These are phyloP conservation scores for Blastobotrys petasosporus DNA, from an alignment of 1,139 yeast species.

Conservation along the genomic window DNA sequence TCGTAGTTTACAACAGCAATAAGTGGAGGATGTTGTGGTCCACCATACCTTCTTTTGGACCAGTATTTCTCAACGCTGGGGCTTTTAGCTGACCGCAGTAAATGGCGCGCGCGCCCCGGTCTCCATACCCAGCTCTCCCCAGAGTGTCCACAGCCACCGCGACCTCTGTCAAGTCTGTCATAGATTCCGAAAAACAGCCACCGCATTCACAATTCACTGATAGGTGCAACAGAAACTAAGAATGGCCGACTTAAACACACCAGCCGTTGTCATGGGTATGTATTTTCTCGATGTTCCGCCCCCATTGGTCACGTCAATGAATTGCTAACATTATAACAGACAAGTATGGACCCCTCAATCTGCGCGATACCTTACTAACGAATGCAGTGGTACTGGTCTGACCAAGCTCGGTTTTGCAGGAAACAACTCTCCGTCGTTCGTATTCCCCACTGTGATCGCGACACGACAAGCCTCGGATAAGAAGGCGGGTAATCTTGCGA, in stretches of 20 bases:
- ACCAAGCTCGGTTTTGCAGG: constrained; percentile 98
- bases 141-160: no score
- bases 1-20: not conserved
- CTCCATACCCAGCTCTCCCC: no score
- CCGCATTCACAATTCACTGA: no score
- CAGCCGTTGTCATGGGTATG: constrained; percentile 91
- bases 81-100: no score
- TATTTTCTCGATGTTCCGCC: not conserved
- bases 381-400: constrained; percentile 85
- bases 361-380: constrained; percentile 18
- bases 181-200: no score
- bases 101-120: no score
- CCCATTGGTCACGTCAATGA: not conserved
- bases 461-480: constrained; percentile 49
- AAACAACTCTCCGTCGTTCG: constrained; percentile 94
- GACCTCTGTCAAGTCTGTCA: no score
- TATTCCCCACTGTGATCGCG: constrained; percentile 96
- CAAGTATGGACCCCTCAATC: constrained; percentile 8
- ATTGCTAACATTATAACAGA: constrained; percentile 8
- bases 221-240: not conserved
- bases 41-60: no score
- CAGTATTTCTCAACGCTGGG: no score
- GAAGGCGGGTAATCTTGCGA: constrained; percentile 29
- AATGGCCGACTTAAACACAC: constrained; percentile 38
- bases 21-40: no score